phyloP scores from a whole-genome alignment of 2,329 filamentous ascomycete genomes.

The Pseudopyricularia javanii region DNA sequence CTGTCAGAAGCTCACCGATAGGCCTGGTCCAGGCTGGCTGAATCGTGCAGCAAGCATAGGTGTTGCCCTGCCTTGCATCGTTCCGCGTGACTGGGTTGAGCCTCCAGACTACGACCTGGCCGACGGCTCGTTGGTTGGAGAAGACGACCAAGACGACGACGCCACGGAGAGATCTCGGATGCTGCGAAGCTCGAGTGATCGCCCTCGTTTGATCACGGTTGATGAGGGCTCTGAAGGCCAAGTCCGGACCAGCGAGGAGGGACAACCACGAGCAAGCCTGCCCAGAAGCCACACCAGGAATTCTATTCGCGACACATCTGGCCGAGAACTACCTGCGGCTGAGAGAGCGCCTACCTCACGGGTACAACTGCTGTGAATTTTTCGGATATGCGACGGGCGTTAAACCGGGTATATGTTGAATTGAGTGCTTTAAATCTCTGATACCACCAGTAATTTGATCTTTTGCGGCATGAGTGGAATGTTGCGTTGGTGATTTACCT shows the following conservation, averaged over 20 bases:
- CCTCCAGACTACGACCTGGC: conserved; percentile 65
- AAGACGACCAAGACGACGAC: conserved; percentile 33
- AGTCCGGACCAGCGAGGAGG: conserved; percentile 33
- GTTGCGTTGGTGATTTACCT: too few relatives aligned
- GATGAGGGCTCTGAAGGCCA: conserved; percentile 13
- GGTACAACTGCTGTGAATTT: not conserved
- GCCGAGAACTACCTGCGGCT: conserved; percentile 36
- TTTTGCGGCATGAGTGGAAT: too few relatives aligned
- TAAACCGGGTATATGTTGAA: too few relatives aligned
- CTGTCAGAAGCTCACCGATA: conserved; percentile 59
- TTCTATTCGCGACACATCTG: conserved; percentile 32
- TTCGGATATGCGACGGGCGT: not conserved
- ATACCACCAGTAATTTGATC: too few relatives aligned
- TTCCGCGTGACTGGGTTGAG: conserved; percentile 71
- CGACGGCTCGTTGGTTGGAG: conserved; percentile 56
- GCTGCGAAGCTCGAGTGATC: conserved; percentile 28
- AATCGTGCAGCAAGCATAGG: conserved; percentile 79
- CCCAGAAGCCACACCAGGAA: conserved; percentile 28
- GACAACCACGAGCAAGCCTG: conserved; percentile 23
- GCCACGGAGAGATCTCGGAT: conserved; percentile 45
- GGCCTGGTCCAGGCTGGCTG: conserved; percentile 60
- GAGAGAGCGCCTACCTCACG: conserved; percentile 32
- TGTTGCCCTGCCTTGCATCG: conserved; percentile 67
- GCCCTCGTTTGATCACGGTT: conserved; percentile 11
- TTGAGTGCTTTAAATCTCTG: too few relatives aligned